Evolutionary conservation across 208 protist genomes (phyloP), one percentile per base, ranked within the genome.

Genomic region (Chromosphaera perkinsii): DNA sequence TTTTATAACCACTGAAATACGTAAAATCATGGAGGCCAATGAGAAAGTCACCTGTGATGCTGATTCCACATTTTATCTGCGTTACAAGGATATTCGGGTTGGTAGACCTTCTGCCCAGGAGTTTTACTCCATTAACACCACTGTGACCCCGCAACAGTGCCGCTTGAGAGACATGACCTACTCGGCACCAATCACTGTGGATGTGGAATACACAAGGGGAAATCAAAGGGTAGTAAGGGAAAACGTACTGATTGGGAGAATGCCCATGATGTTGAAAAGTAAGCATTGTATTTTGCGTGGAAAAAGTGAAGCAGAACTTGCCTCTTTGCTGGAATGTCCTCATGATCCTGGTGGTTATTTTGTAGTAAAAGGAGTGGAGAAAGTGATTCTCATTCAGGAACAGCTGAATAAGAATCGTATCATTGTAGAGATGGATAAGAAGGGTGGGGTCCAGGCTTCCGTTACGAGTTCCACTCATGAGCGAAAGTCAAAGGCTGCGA

Each of bases 231-330:
- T 80, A 24, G 27, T 29, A 35, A 80, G 88, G 49, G 84, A 80
- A 1, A 86, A 89, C 64, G 81, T 98, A 22, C 77, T 78, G 37
- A 98, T 99, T 75, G 95, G 97, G 0, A 85, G 87, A 26, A 95
- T 99, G 64, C 98, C 97, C 0, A 98, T 99, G 26, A 99, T 99
- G 98, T 85, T 99, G 12, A 86, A 94, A 32, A 96, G 88, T 36
- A 86, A 79, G n/a, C 85, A 90, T 42, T 99, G 97, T 78, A 88
- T 97, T 29, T 74, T 99, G 0, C 80, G 78, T 47, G 79, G 81
- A 1, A 92, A 93, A 73, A 86, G 69, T 7, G 73, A 86, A 7
- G 87, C 90, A 51, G 87, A 98, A 77, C 78, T 99, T 24, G 83
- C 95, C 31, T 65, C 75, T 26, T 78, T 97, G 60, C 83, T 89